Evolutionary conservation across 306 rosid genomes (phyloP).

Genomic region (Rosa rugosa): DNA sequence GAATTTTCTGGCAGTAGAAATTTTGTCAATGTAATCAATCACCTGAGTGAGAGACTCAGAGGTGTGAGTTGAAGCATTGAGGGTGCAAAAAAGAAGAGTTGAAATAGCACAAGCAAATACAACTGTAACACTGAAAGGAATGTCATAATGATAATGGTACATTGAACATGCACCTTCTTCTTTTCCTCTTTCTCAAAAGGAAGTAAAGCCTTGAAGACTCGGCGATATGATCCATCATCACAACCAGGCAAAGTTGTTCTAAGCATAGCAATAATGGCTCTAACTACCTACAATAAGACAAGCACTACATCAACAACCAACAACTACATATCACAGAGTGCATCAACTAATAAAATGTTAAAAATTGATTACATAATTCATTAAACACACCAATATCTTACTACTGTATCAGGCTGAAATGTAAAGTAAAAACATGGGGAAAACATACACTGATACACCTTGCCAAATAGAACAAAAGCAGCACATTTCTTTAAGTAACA

Average conservation of each 20-base stretch:
- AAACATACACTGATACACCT: neutral
- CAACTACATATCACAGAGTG: neutral
- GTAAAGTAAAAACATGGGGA: neutral
- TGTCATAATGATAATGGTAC: neutral
- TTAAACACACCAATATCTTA: neutral
- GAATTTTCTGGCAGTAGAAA: slow-evolving; percentile 71
- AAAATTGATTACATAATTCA: neutral
- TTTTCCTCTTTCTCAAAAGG: slow-evolving; percentile 82
- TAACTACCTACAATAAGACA: slow-evolving; percentile 64
- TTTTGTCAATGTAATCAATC: slow-evolving; percentile 74
- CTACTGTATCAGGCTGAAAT: neutral
- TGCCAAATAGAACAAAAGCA: neutral
- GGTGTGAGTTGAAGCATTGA: slow-evolving; percentile 11
- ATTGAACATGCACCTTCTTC: slow-evolving; percentile 55
- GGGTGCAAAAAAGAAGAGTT: slow-evolving; percentile 18
- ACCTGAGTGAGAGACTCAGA: slow-evolving; percentile 45
- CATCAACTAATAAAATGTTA: neutral
- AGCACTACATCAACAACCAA: slow-evolving; percentile 17
- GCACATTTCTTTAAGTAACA: neutral
- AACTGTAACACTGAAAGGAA: slow-evolving; percentile 22
- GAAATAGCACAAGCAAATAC: slow-evolving; percentile 6
- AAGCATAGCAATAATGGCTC: slow-evolving; percentile 79
- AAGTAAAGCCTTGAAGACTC: slow-evolving; percentile 83
- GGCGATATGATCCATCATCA: slow-evolving; percentile 68
- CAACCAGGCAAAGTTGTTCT: slow-evolving; percentile 67